phyloP scores from a whole-genome alignment of 2,329 filamentous ascomycete species.

The Stemphylium beticola region DNA sequence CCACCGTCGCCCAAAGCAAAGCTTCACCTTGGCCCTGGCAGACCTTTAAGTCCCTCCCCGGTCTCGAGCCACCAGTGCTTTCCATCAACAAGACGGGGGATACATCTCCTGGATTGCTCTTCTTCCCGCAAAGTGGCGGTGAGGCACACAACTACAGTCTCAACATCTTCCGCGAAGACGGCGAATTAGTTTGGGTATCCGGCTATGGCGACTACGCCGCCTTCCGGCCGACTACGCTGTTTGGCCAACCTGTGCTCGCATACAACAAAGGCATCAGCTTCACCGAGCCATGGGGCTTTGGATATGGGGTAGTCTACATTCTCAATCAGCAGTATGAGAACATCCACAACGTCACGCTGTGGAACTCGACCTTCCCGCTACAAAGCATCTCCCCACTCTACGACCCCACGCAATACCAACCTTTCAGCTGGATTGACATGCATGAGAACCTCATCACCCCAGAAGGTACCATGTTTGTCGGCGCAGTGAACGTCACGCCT shows the following conservation, averaged over 20 bases:
- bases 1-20: not conserved
- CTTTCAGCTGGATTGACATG: conserved; percentile 15
- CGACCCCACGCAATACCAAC: conserved; percentile 9
- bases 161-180: conserved; percentile 9
- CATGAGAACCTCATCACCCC: conserved; percentile 17
- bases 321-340: conserved; percentile 6
- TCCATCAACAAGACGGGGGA: conserved; percentile 2
- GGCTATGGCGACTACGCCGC: conserved; percentile 3
- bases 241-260: conserved; percentile 1
- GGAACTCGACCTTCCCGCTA: not conserved
- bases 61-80: conserved; percentile 11
- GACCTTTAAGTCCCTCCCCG: conserved; percentile 12
- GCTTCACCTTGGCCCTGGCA: conserved; percentile 12
- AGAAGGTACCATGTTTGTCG: conserved; percentile 11
- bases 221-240: not conserved
- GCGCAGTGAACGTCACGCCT: conserved; percentile 13
- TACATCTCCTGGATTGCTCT: conserved; percentile 5
- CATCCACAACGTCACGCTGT: conserved; percentile 4
- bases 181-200: conserved; percentile 1
- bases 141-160: conserved; percentile 13
- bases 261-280: not conserved
- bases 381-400: conserved; percentile 11
- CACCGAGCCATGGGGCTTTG: conserved; percentile 1
- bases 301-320: conserved; percentile 1
- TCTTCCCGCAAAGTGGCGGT: conserved; percentile 10